A percentile compares a stretch with the other conserved stretches of the same genome.
Evolutionary conservation across 75 land plant species (phyloP).

Genomic region (Chamaecyparis obtusa): DNA sequence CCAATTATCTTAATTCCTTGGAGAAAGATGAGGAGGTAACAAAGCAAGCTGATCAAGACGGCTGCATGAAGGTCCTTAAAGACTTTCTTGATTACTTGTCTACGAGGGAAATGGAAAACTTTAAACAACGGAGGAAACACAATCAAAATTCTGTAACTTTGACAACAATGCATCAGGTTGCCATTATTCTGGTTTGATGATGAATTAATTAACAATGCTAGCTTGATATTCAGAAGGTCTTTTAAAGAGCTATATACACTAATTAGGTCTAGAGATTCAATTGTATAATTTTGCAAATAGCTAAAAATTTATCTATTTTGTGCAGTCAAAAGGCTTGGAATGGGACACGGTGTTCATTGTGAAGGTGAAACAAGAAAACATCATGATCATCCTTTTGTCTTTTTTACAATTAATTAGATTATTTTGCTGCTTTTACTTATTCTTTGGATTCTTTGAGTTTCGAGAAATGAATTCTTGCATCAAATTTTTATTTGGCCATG

Average conservation of each 20-base stretch:
- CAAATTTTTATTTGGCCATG: not conserved
- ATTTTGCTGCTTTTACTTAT: not conserved
- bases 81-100: constrained; percentile 72
- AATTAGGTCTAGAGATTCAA: not conserved
- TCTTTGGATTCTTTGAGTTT: not conserved
- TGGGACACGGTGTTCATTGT: constrained; percentile 98
- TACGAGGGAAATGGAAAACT: constrained; percentile 75
- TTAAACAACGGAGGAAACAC: constrained; percentile 61
- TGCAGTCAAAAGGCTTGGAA: constrained; percentile 98
- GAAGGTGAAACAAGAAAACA: constrained; percentile 52
- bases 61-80: constrained; percentile 57
- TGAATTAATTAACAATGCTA: not conserved
- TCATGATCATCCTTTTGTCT: not conserved
- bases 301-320: not conserved
- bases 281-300: not conserved
- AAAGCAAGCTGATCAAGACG: constrained; percentile 20
- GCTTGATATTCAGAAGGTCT: not conserved
- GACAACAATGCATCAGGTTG: constrained; percentile 99
- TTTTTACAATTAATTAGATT: not conserved
- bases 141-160: constrained; percentile 86
- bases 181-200: not conserved
- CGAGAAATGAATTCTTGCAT: not conserved
- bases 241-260: not conserved
- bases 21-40: constrained; percentile 8
- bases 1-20: constrained; percentile 25